Base-by-base conservation (phyloP, 2,329 filamentous ascomycete species). In the Rhynchosporium secalis region DNA sequence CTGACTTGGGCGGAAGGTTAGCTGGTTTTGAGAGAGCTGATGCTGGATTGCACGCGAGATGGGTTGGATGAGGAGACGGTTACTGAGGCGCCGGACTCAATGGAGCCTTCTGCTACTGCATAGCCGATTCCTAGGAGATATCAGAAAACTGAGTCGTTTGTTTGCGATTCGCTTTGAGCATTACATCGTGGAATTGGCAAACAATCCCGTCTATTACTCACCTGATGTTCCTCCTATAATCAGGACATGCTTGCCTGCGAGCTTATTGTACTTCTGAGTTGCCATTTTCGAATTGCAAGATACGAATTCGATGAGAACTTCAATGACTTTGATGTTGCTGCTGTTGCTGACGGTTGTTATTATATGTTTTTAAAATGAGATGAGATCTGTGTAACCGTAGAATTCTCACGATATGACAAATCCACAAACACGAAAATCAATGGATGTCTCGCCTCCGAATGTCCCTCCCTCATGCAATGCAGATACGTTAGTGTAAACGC, bases 181-280 rank as follows among this genome's bases (percentile, higher is more conserved):
- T 20, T 20, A 1, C 20, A 20, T 20, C 20, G 20, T 20, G 20
- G 20, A 20, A 20, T 20, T 20, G 1, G 1, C 20, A 20, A 20
- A 20, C 20, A 20, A 20, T 20, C 20, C 20, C 38, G 13, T 57
- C 29, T 29, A 36, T 41, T 15, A 52, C 26, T 52, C 65, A 58
- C 71, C 71, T 3, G 69, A 68, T 4, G 66, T 68, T 40, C 70
- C 70, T 13, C 71, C 70, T 43, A 73, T 66, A 43, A 73, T 62
- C 7, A 73, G 61, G 29, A 73, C 64, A 29, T 69, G 66, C 45
- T 70, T 70, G 2, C 63, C 65, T 33, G 60, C 62, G 12, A 73
- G 66, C 64, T 72, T 72, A 54, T 69, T 66, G 51, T 70, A 71
- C 54, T 71, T 72, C 31, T 66, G 63, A 28, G 43, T 46, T n/a